phyloP scores from a whole-genome alignment of 2,329 filamentous ascomycete species.

The Ophiocordyceps robertsii region DNA sequence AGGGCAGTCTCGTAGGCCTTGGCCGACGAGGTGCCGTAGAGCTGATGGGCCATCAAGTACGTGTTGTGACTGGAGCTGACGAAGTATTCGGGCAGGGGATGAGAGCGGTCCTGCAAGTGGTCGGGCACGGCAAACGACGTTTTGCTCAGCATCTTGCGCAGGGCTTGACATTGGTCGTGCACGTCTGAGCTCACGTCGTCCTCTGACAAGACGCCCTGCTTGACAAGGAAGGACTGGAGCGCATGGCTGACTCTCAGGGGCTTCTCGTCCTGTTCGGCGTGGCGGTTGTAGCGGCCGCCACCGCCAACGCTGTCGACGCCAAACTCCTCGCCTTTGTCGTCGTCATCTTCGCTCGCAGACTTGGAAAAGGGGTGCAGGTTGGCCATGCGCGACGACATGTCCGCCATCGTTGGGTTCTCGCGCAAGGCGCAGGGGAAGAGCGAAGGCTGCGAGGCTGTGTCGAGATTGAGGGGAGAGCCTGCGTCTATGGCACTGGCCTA shows the following conservation, averaged over 20 bases:
- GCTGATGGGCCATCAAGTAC: constrained; percentile 56
- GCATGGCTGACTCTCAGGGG: constrained; percentile 46
- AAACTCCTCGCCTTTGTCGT: constrained; percentile 20
- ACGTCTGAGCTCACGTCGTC: constrained; percentile 31
- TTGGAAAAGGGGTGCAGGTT: constrained; percentile 17
- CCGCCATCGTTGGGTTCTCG: constrained; percentile 6
- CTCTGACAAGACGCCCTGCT: constrained; percentile 35
- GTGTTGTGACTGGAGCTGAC: constrained; percentile 65
- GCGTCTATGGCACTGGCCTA: too few species aligned
- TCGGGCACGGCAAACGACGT: constrained; percentile 44
- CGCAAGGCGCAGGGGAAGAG: background rate
- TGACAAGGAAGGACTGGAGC: constrained; percentile 39
- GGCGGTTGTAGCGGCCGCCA: constrained; percentile 41
- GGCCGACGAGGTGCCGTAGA: constrained; percentile 49
- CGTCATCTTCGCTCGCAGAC: constrained; percentile 14
- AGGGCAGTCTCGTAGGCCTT: constrained; percentile 51
- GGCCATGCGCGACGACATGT: constrained; percentile 15
- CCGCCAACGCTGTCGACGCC: constrained; percentile 35
- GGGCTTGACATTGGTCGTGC: constrained; percentile 24
- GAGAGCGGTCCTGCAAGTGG: constrained; percentile 39
- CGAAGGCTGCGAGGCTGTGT: background rate
- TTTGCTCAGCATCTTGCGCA: constrained; percentile 39
- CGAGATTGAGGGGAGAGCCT: background rate
- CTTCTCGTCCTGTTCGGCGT: constrained; percentile 33
- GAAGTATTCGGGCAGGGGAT: constrained; percentile 55